Evolutionary conservation across 441 rosid species (phyloP).

Genomic region (Gossypium gossypioides): DNA sequence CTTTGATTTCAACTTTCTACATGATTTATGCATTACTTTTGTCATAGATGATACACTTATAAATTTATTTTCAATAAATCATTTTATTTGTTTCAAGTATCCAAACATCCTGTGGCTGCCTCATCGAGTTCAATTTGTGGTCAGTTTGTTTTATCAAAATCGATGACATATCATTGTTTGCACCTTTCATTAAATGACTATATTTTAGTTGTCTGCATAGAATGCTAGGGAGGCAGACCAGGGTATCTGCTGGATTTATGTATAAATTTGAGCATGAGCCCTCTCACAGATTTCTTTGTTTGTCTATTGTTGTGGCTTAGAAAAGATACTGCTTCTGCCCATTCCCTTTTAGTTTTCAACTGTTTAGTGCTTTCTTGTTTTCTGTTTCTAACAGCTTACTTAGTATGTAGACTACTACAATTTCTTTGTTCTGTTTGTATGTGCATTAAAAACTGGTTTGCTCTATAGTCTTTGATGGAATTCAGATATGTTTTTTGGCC

Average conservation of each 20-base stretch:
- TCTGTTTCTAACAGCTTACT: neutral
- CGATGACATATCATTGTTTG: neutral
- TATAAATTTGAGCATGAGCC: neutral
- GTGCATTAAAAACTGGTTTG: neutral
- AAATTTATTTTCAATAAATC: neutral
- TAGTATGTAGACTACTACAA: neutral
- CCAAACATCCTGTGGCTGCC: neutral
- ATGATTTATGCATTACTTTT: neutral
- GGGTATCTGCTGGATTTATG: neutral
- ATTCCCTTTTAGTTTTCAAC: neutral
- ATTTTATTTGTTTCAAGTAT: neutral
- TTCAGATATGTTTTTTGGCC: neutral
- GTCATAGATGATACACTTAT: neutral
- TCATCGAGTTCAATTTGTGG: neutral
- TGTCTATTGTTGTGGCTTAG: neutral
- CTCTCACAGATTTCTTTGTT: neutral
- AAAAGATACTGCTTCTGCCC: neutral
- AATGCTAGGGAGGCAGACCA: neutral
- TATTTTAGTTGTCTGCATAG: neutral
- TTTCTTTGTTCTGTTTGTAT: neutral
- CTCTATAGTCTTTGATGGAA: neutral
- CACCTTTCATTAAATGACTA: neutral
- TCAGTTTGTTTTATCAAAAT: neutral
- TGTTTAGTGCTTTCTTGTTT: neutral
- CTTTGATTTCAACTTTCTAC: slow-evolving; percentile 8